These are phyloP conservation scores for Annona cherimola DNA, from an alignment of 164 flowering plant species.

Conservation along the genomic window DNA sequence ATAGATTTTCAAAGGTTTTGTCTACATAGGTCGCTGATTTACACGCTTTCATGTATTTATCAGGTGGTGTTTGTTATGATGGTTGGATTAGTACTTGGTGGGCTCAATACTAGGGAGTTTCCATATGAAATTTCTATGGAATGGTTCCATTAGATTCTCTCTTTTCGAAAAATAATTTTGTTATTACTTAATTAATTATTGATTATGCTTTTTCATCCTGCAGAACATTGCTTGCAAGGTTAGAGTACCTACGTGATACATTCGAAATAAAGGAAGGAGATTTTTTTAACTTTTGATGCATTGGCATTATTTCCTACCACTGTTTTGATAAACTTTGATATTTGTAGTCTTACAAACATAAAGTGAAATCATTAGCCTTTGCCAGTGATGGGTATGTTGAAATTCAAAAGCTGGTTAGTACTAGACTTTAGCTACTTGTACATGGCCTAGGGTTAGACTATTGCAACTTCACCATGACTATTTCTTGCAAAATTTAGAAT, in stretches of 20 bases:
- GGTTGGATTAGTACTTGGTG: too few species aligned
- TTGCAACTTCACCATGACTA: too few species aligned
- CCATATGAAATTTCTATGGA: too few species aligned
- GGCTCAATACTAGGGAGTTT: too few species aligned
- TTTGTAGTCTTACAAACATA: neutral
- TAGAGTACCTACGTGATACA: slow-evolving; percentile 91
- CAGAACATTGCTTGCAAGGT: slow-evolving; percentile 88
- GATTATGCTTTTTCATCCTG: slow-evolving; percentile 8
- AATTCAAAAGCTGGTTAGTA: neutral
- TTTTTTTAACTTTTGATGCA: slow-evolving; percentile 96
- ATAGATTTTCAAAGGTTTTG: too few species aligned
- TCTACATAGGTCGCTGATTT: too few species aligned
- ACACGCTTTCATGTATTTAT: too few species aligned
- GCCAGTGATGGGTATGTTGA: neutral
- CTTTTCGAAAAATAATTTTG: neutral
- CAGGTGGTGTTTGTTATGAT: too few species aligned
- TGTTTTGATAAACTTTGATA: neutral
- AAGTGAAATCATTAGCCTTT: neutral
- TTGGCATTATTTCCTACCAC: slow-evolving; percentile 49
- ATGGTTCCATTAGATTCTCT: too few species aligned
- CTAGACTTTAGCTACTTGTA: too few species aligned
- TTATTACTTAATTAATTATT: neutral
- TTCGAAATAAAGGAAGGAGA: slow-evolving; percentile 99
- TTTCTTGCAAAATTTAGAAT: too few species aligned
- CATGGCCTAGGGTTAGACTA: too few species aligned